Evolutionary conservation across 805 yeast species (phyloP), one percentile per base, ranked within the genome.

Genomic region (Candida vaughaniae): DNA sequence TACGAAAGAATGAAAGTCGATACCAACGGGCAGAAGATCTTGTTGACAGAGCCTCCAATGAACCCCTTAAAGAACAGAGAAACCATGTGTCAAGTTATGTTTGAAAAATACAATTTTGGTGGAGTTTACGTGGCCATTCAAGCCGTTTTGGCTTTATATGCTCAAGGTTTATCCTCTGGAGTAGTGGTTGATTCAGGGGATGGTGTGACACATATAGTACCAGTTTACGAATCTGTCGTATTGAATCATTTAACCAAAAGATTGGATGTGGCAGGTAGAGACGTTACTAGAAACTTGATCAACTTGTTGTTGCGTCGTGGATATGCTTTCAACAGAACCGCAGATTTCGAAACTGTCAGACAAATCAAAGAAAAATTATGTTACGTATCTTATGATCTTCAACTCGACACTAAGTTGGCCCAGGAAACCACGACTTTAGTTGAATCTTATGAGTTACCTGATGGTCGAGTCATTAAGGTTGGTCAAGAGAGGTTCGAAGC

Each of bases 141-240:
- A 70, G 98, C 98, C 3, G 99, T 93, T n/a, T 75, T 93, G 55
- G 98, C 98, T 0, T 74, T 93, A 38, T 93, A 93, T 53, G 98
- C 98, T 2, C 98, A 93, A 66, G 98, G 98, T 44, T 74, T 91
- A 51, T 83, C 95, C 17, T 85, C 95, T 0, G 99, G 99, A 52
- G 98, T 93, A 14, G 99, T 93, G 41, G 98, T 93, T 16, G 99
- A 93, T 63, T 88, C 96, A 3, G 99, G 99, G 56, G 98, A 90
- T 60, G 98, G 98, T 66, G 99, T 91, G 31, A 93, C 99, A 3
- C 99, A 93, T 59, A 84, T 93, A 62, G 97, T 93, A 29, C 99
- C 99, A 16, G 99, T 93, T 26, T 93, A 93, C 62, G 98, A 93
- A 66, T 83, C 95, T 4, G 95, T 87, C 29, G 99, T 93, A n/a